A percentile compares a stretch with the other conserved stretches of the same genome.
These are phyloP conservation scores for Brassica hybrid DNA, from an alignment of 441 rosid genomes.

Conservation along the genomic window DNA sequence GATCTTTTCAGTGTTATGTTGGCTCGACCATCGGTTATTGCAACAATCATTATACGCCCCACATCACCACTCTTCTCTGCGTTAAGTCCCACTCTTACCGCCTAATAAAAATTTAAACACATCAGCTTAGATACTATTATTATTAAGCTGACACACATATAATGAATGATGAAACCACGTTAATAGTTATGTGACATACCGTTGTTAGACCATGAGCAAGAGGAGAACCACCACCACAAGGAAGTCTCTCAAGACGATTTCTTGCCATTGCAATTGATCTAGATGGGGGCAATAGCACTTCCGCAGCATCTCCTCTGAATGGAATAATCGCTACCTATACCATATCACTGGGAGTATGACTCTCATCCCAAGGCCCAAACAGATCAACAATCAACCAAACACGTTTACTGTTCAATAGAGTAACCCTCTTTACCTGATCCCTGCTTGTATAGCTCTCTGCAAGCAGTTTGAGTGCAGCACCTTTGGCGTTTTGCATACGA, in stretches of 20 bases:
- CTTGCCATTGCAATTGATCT: slow-evolving; percentile 99
- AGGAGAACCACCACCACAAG: slow-evolving; percentile 99
- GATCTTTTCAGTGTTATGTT: slow-evolving; percentile 94
- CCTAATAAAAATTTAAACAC: slow-evolving; percentile 45
- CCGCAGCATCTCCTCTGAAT: slow-evolving; percentile 96
- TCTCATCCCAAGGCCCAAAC: not conserved
- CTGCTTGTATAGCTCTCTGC: slow-evolving; percentile 99
- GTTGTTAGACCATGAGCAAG: slow-evolving; percentile 97
- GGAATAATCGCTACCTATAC: slow-evolving; percentile 95
- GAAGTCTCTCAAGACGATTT: slow-evolving; percentile 97
- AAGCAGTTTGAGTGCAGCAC: slow-evolving; percentile 93
- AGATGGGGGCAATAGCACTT: slow-evolving; percentile 96
- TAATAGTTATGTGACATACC: slow-evolving; percentile 50
- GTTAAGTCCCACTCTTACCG: slow-evolving; percentile 94
- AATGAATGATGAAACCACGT: not conserved
- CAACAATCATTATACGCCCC: slow-evolving; percentile 96
- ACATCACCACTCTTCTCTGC: slow-evolving; percentile 99
- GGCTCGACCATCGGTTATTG: slow-evolving; percentile 95
- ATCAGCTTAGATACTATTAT: not conserved
- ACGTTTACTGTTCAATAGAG: slow-evolving; percentile 5
- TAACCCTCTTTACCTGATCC: slow-evolving; percentile 78
- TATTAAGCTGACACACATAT: slow-evolving; percentile 1
- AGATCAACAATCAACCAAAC: not conserved
- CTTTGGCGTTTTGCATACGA: slow-evolving; percentile 99
- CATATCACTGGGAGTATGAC: slow-evolving; percentile 31